Conservation (phyloP, 2,329 filamentous ascomycete species). For the Parascedosporium putredinis region DNA sequence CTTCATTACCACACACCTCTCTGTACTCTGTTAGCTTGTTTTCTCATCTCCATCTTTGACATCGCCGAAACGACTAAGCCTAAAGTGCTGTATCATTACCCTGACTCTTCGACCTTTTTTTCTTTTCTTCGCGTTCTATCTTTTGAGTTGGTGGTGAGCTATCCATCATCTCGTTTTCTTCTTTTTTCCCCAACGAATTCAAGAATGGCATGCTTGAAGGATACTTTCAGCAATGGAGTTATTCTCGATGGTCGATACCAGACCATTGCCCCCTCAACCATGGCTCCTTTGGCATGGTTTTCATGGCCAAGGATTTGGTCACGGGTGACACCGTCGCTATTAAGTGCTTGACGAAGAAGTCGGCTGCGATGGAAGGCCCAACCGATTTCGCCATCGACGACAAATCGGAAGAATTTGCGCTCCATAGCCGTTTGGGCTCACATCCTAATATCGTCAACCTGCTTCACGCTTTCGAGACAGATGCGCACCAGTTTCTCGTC, state of each 20-base stretch:
- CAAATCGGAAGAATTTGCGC: conserved; percentile 66
- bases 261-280: conserved; percentile 94
- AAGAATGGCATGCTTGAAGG: conserved; percentile 74
- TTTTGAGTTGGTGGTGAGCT: not conserved
- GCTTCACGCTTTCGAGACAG: conserved; percentile 82
- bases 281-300: conserved; percentile 98
- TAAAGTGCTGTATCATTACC: not conserved
- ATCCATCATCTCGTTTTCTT: conserved; percentile 9
- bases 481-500: conserved; percentile 81
- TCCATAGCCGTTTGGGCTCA: conserved; percentile 66
- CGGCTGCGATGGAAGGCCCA: conserved; percentile 47
- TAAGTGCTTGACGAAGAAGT: conserved; percentile 87
- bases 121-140: not conserved
- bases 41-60: conserved; percentile 3
- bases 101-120: not conserved
- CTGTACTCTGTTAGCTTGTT: conserved; percentile 2
- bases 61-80: not conserved
- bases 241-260: conserved; percentile 82
- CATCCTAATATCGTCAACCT: conserved; percentile 94
- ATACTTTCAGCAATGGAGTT: conserved; percentile 68
- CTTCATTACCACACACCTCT: conserved; percentile 13
- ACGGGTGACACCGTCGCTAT: conserved; percentile 80
- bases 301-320: conserved; percentile 71
- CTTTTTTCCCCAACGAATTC: conserved; percentile 16
- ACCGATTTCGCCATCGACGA: conserved; percentile 68